Conservation (phyloP, 1,139 yeast genomes). For the Suhomyces ambrosiae region DNA sequence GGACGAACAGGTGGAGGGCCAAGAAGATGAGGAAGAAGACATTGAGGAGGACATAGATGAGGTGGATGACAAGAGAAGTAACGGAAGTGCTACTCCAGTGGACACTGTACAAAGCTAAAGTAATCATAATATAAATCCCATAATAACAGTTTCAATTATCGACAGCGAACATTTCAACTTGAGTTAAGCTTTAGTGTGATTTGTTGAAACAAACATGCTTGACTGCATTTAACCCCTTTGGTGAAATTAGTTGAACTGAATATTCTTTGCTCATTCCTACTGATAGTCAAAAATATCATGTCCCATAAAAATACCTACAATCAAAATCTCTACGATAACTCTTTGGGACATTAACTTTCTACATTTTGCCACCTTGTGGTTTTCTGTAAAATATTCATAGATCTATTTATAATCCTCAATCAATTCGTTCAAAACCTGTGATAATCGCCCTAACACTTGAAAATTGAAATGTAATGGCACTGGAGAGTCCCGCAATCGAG, state of each 20-base stretch:
- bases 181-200: too few species aligned
- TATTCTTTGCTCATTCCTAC: too few species aligned
- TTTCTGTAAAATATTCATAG: not conserved
- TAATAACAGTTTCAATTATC: too few species aligned
- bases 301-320: too few species aligned
- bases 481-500: slow-evolving; percentile 16
- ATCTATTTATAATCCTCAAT: slow-evolving; percentile 19
- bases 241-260: too few species aligned
- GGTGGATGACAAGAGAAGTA: slow-evolving; percentile 28
- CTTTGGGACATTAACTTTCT: slow-evolving; percentile 3
- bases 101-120: slow-evolving; percentile 17
- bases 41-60: slow-evolving; percentile 37
- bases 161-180: too few species aligned
- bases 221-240: too few species aligned
- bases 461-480: slow-evolving; percentile 18
- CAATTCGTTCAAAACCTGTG: slow-evolving; percentile 35
- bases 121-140: too few species aligned
- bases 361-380: slow-evolving; percentile 2
- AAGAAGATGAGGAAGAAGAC: slow-evolving; percentile 20
- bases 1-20: slow-evolving; percentile 49
- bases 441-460: slow-evolving; percentile 33
- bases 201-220: too few species aligned
- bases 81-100: slow-evolving; percentile 15
- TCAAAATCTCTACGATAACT: too few species aligned
- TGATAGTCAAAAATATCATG: too few species aligned